These are phyloP conservation scores for Malassezia obtusa DNA, from an alignment of 1,284 basidiomycete species.

Conservation along the genomic window DNA sequence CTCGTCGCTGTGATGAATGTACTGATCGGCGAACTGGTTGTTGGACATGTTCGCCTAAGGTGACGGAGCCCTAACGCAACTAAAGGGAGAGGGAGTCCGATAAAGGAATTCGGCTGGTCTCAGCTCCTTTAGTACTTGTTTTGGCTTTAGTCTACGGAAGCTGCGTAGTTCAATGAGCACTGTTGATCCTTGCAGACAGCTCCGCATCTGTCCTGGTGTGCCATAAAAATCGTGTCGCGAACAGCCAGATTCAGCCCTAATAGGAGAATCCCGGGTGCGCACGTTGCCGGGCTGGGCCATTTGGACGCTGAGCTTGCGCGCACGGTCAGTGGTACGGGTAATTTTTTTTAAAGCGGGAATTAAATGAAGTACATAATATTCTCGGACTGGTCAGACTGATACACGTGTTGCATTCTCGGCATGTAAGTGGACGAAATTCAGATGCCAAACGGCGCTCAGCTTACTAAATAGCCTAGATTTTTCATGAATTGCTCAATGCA, in stretches of 20 bases:
- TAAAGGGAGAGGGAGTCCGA: background rate
- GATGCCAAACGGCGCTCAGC: too few relatives aligned
- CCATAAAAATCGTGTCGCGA: background rate
- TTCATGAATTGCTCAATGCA: too few relatives aligned
- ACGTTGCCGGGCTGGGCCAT: background rate
- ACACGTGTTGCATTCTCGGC: too few relatives aligned
- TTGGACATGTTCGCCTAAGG: conserved; percentile 5
- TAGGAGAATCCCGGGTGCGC: background rate
- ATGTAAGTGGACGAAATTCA: too few relatives aligned
- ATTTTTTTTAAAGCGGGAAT: background rate
- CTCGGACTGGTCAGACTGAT: too few relatives aligned
- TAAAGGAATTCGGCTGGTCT: background rate
- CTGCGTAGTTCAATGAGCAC: background rate
- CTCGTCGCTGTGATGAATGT: conserved; percentile 12
- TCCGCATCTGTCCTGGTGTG: background rate
- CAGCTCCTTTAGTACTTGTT: background rate
- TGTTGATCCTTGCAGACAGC: background rate
- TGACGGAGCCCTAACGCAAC: background rate
- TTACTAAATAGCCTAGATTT: too few relatives aligned
- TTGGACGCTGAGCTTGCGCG: background rate
- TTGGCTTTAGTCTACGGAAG: background rate
- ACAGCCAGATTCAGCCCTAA: background rate
- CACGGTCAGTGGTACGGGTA: background rate
- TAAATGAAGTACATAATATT: background rate
- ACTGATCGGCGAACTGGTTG: conserved; percentile 8